These are phyloP conservation scores for Colletotrichum navitas DNA, from an alignment of 2,329 filamentous ascomycete genomes.

Conservation along the genomic window DNA sequence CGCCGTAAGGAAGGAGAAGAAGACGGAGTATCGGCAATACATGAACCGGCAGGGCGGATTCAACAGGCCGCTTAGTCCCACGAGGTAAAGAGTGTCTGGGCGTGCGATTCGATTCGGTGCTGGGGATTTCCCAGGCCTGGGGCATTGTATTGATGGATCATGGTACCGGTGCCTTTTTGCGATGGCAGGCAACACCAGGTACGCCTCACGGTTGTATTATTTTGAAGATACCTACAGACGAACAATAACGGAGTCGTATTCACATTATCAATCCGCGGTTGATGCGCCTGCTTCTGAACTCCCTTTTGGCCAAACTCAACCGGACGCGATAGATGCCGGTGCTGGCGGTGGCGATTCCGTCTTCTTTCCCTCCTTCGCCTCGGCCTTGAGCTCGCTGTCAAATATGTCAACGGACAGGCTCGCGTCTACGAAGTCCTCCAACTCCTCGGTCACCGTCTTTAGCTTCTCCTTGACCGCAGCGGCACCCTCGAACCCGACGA, in stretches of 20 bases:
- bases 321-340: constrained; percentile 36
- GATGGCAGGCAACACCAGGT: background rate
- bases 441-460: constrained; percentile 94
- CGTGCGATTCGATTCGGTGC: no score
- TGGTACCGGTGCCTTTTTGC: background rate
- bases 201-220: constrained; percentile 10
- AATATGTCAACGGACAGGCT: constrained; percentile 87
- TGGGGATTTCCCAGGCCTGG: background rate
- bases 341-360: constrained; percentile 46
- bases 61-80: constrained; percentile 80
- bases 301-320: background rate
- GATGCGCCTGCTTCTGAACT: background rate
- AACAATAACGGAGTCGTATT: background rate
- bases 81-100: constrained; percentile 48
- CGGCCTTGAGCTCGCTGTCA: constrained; percentile 66
- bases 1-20: constrained; percentile 90
- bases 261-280: background rate
- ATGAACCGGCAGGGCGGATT: constrained; percentile 90
- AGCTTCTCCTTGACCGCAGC: constrained; percentile 93
- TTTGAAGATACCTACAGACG: constrained; percentile 34
- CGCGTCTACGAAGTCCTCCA: constrained; percentile 95
- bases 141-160: background rate
- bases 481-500: constrained; percentile 91
- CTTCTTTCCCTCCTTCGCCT: constrained; percentile 60
- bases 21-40: constrained; percentile 95